Percentiles rank a stretch among this genome's conserved stretches.
These are phyloP conservation scores for Pulveroboletus sp. DNA, from an alignment of 768 basidiomycete genomes.

Conservation along the genomic window DNA sequence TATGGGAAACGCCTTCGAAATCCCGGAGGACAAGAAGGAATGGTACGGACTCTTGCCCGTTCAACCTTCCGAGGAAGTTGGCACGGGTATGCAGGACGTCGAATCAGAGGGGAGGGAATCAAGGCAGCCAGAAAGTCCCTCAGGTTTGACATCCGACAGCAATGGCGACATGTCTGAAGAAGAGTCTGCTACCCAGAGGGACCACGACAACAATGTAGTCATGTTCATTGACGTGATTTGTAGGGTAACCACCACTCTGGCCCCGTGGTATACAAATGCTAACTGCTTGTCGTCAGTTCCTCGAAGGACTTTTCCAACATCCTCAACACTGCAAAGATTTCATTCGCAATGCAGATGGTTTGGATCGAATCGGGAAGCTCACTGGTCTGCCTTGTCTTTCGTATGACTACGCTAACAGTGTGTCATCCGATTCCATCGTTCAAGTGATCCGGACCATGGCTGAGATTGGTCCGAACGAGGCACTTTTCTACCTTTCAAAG, in stretches of 20 bases:
- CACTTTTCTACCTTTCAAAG: slow-evolving; percentile 63
- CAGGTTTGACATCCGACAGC: slow-evolving; percentile 15
- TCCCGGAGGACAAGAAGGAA: slow-evolving; percentile 55
- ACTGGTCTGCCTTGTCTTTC: slow-evolving; percentile 84
- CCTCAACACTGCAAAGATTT: slow-evolving; percentile 88
- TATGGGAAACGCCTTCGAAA: slow-evolving; percentile 56
- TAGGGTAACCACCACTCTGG: slow-evolving; percentile 47
- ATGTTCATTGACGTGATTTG: slow-evolving; percentile 77
- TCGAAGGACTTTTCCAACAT: slow-evolving; percentile 94
- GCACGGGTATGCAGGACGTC: slow-evolving; percentile 52
- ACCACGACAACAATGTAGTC: slow-evolving; percentile 73
- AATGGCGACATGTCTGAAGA: slow-evolving; percentile 19
- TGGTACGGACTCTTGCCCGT: slow-evolving; percentile 59
- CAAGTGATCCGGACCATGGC: slow-evolving; percentile 87
- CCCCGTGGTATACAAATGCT: neutral
- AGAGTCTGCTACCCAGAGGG: slow-evolving; percentile 40
- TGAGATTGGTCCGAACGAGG: slow-evolving; percentile 77
- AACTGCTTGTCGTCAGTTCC: slow-evolving; percentile 50
- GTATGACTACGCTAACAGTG: slow-evolving; percentile 81
- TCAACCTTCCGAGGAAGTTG: slow-evolving; percentile 16
- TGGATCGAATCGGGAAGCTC: slow-evolving; percentile 70
- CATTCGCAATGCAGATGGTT: slow-evolving; percentile 65
- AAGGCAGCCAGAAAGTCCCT: slow-evolving; percentile 17
- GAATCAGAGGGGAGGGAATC: slow-evolving; percentile 18
- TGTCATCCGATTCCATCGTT: slow-evolving; percentile 82